A percentile compares a stretch with the other conserved stretches of the same genome.
phyloP scores from a whole-genome alignment of 2,329 filamentous ascomycete genomes.

The Geosmithia putterillii region DNA sequence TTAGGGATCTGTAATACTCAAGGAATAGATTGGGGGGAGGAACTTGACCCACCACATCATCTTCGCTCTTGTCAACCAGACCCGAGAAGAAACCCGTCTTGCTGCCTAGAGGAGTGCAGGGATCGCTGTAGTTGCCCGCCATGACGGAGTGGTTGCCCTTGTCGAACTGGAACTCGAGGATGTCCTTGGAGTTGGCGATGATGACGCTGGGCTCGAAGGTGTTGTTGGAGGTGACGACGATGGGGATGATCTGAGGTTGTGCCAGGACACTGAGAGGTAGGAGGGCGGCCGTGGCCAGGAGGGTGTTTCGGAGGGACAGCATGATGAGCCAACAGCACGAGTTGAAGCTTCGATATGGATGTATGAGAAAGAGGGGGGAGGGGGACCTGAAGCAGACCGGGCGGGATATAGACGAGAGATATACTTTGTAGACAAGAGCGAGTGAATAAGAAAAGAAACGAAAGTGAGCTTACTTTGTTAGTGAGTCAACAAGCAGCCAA shows the following conservation, averaged over 20 bases:
- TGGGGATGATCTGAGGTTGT: constrained; percentile 17
- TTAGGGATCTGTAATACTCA: not conserved
- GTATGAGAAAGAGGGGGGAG: not conserved
- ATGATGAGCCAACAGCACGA: too few species aligned
- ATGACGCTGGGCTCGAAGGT: constrained; percentile 19
- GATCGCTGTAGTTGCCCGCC: constrained; percentile 18
- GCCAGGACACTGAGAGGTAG: constrained; percentile 12
- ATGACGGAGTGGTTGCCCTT: constrained; percentile 24
- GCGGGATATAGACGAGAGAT: too few species aligned
- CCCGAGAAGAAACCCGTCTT: constrained; percentile 25
- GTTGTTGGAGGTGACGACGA: constrained; percentile 18
- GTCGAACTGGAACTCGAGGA: constrained; percentile 23
- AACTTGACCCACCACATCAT: constrained; percentile 15
- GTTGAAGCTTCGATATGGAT: too few species aligned
- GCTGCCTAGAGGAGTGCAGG: constrained; percentile 18
- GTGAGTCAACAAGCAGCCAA: too few species aligned
- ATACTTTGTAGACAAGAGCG: too few species aligned
- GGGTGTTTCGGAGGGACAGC: not conserved
- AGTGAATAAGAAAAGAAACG: too few species aligned
- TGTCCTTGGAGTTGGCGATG: constrained; percentile 17
- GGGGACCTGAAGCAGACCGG: too few species aligned
- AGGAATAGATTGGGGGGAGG: not conserved
- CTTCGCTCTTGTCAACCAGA: constrained; percentile 14
- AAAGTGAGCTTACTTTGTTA: too few species aligned
- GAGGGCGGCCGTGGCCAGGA: constrained; percentile 13